A percentile compares a stretch with the other conserved stretches of the same genome.
phyloP scores from a whole-genome alignment of 129 eudicot species.

The Flaveria bidentis region DNA sequence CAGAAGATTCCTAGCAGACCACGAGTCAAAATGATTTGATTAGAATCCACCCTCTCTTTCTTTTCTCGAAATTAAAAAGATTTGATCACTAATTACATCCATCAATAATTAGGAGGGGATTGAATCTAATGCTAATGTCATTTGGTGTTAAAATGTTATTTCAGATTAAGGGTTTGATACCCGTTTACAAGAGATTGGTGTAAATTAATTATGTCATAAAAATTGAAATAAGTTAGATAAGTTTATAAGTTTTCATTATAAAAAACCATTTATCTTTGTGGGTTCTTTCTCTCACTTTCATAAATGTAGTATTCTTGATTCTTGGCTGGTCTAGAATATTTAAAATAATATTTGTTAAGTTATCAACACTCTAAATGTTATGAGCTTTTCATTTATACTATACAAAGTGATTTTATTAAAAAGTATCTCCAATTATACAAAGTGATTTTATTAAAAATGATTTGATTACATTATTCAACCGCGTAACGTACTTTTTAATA shows the following conservation, averaged over 20 bases:
- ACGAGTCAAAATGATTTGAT: background rate
- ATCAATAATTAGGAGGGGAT: background rate
- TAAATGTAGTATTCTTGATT: background rate
- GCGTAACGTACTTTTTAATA: too few relatives aligned
- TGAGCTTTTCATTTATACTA: background rate
- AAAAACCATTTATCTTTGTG: background rate
- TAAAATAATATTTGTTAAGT: background rate
- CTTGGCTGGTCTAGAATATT: background rate
- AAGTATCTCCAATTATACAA: background rate
- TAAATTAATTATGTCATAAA: too few relatives aligned
- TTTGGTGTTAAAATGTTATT: too few relatives aligned
- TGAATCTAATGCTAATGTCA: too few relatives aligned
- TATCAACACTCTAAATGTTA: background rate
- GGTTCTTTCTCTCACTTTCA: constrained; percentile 9
- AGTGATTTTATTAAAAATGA: background rate
- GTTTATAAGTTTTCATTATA: too few relatives aligned
- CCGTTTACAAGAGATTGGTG: too few relatives aligned
- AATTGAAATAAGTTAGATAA: too few relatives aligned
- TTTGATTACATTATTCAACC: background rate
- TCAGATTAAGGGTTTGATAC: too few relatives aligned
- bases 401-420: background rate
- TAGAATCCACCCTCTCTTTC: background rate
- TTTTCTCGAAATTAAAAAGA: background rate
- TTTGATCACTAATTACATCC: background rate
- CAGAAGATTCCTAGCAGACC: background rate